phyloP scores from a whole-genome alignment of 345 rosid genomes.

The rapeseed (Brassica napus) region Da-Ae NC_063444.1:18414001-18414500 shows the following conservation, averaged over 20 bases:
- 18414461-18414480: slow-evolving; percentile 95
- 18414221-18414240: slow-evolving; percentile 55
- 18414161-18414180: not conserved
- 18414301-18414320: slow-evolving; percentile 61
- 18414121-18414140: slow-evolving; percentile 79
- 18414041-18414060: slow-evolving; percentile 31
- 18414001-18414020: slow-evolving; percentile 45
- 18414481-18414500: slow-evolving; percentile 97
- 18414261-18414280: slow-evolving; percentile 74
- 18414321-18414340: not conserved
- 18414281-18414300: slow-evolving; percentile 80
- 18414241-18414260: slow-evolving; percentile 79
- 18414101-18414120: slow-evolving; percentile 64
- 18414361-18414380: slow-evolving; percentile 57
- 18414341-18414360: not conserved
- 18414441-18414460: slow-evolving; percentile 62
- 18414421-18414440: slow-evolving; percentile 83
- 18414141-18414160: slow-evolving; percentile 6
- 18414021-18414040: slow-evolving; percentile 25
- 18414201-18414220: slow-evolving; percentile 42
- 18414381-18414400: slow-evolving; percentile 88
- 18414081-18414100: slow-evolving; percentile 51
- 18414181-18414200: not conserved
- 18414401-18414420: slow-evolving; percentile 97
- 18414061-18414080: slow-evolving; percentile 29